Conservation (phyloP, 2,329 filamentous ascomycete genomes). For the Kalmusia sp. region DNA sequence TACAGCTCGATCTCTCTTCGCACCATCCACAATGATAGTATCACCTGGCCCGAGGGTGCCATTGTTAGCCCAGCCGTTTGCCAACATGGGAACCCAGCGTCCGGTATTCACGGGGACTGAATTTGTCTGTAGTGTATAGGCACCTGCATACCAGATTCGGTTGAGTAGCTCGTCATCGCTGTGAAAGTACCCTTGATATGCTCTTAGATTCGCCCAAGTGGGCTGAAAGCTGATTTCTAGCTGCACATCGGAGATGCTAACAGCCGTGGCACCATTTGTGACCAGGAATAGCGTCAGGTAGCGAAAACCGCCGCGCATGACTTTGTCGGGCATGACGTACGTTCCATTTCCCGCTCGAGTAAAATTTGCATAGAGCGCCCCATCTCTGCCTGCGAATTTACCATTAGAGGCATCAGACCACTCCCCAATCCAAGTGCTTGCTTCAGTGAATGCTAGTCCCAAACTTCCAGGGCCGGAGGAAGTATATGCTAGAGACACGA, state of each 20-base stretch:
- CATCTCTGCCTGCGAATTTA: constrained; percentile 48
- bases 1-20: constrained; percentile 51
- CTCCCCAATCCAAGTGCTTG: constrained; percentile 52
- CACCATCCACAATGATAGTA: constrained; percentile 49
- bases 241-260: constrained; percentile 48
- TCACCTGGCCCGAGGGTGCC: constrained; percentile 45
- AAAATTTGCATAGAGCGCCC: constrained; percentile 56
- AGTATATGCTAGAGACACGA: constrained; percentile 60
- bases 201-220: constrained; percentile 54
- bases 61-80: constrained; percentile 49
- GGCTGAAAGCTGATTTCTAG: constrained; percentile 58
- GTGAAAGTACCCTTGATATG: constrained; percentile 48
- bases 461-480: constrained; percentile 46
- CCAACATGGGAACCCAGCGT: constrained; percentile 40
- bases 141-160: constrained; percentile 59
- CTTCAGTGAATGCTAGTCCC: constrained; percentile 52
- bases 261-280: constrained; percentile 40
- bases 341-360: constrained; percentile 39
- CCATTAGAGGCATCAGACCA: constrained; percentile 53
- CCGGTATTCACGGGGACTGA: constrained; percentile 48
- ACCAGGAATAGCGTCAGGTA: constrained; percentile 59
- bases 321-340: constrained; percentile 53
- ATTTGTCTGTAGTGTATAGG: constrained; percentile 60
- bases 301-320: constrained; percentile 60
- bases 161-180: constrained; percentile 44